Base-by-base conservation (phyloP, 2,329 filamentous ascomycete genomes). In the Apiospora saccharicola region DNA sequence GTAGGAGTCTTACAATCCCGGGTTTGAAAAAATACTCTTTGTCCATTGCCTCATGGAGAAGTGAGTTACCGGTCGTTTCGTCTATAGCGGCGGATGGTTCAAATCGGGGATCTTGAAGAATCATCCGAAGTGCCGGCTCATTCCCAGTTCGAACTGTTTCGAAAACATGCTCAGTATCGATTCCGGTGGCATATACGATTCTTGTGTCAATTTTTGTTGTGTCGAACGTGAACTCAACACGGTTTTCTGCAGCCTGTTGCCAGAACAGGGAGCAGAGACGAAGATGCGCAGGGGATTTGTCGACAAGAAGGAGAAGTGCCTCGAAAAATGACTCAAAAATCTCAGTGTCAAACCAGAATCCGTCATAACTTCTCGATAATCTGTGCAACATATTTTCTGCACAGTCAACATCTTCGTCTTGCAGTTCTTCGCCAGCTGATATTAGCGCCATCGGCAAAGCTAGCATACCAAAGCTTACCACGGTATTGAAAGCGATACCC, bases 181-280 rank as follows among this genome's bases (percentile, higher is more conserved):
- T 37, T 37, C 34, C 34, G 34, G 4, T 37, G 34, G 8, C 19
- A 10, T 24, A 67, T 13, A 37, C 30, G 10, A 67, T 6, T 14
- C 10, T 37, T 10, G 7, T 22, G 13, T 43, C 37, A 4, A 67
- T 43, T 2, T 7, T 19, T 67, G 12, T 12, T 6, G 10, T 2
- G 10, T 67, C 30, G 8, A 13, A 22, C 8, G n/a, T 41, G 14
- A 67, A 41, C 14, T 22, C 16, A 14, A 4, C 3, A 37, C 3
- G 67, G 44, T 5, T 37, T 10, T 8, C 0, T 3, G 69, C 43
- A 2, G 73, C 73, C 6, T 34, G 1, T 22, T 24, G 2, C 73
- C 71, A 72, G 51, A 19, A 22, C 2, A 44, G 1, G 22, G 67
- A 72, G n/a, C 67, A 72, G 19, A 72, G 26, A 19, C 69, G 34